phyloP scores from a whole-genome alignment of 2,329 filamentous ascomycete species.

The Pyricularia grisea region DNA sequence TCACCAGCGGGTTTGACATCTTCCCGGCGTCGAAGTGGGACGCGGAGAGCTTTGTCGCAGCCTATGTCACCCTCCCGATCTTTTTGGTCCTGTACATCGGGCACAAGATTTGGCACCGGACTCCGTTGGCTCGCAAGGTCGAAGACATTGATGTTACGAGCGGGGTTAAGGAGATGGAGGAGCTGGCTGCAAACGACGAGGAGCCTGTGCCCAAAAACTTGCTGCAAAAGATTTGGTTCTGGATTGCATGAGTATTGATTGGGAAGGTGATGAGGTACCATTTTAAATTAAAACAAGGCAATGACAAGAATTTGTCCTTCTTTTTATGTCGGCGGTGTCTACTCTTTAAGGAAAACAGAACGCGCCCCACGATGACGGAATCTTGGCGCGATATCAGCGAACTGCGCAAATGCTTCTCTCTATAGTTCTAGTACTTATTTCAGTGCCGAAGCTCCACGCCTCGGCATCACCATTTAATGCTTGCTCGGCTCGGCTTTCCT shows the following conservation, averaged over 20 bases:
- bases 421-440: neutral
- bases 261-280: neutral
- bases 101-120: conserved; percentile 45
- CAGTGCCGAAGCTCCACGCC: neutral
- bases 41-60: conserved; percentile 52
- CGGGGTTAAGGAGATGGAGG: conserved; percentile 54
- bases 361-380: neutral
- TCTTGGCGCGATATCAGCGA: neutral
- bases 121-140: conserved; percentile 28
- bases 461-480: neutral
- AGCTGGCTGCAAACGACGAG: conserved; percentile 37
- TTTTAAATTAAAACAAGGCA: neutral
- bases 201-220: conserved; percentile 39
- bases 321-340: neutral
- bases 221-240: conserved; percentile 44
- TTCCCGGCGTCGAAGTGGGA: conserved; percentile 61
- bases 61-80: conserved; percentile 53
- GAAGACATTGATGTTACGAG: conserved; percentile 46
- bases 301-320: neutral
- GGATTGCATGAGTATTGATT: conserved; percentile 32
- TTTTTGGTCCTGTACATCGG: conserved; percentile 52
- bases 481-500: neutral
- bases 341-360: neutral
- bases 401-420: neutral
- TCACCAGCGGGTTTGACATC: conserved; percentile 68